Base-by-base conservation (phyloP, 192 early-diverging fungal genomes). In the Podila epigama region DNA sequence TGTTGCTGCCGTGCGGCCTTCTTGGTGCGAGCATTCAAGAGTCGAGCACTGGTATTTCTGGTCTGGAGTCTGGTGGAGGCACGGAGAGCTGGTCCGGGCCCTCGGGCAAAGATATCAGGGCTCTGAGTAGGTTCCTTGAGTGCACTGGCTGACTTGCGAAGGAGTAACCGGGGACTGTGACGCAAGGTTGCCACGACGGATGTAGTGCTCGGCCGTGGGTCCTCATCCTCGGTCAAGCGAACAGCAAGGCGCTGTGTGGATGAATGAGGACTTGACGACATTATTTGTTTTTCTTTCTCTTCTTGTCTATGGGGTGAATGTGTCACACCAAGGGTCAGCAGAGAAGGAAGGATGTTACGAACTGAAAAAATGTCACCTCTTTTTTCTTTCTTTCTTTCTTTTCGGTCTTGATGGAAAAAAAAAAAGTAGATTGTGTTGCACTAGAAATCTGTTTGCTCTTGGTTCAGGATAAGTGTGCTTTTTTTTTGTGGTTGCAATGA, bases 41-140 rank as follows among this genome's bases (percentile, higher is more conserved):
- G 28, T 33, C 52, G 61, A 9, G 65, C 66, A n/a, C 66, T 68
- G 18, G 66, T 50, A 32, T 77, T 77, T 50, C 73, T 77, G 56
- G 73, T 77, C 48, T 77, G 73, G 13, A 77, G 55, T 7, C 73
- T 51, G 35, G 73, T 77, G 5, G 73, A 77, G 0, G 73, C 66
- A 18, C 73, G 34, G 36, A 77, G 28, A n/a, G 73, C 51, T 29
- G 73, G 73, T 42, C 72, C 72, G 51, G 72, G 64, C 42, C 73
- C 73, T 68, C 73, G 52, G 22, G 73, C 73, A 68, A 77, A 77
- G 50, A 77, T 77, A 44, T 77, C 73, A 39, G 73, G 73, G 63
- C 73, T 77, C 51, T 77, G 73, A 5, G 59, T 54, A 12, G 73
- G 73, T 27, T 77, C 73, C 73, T 77, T 77, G 53, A 77, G 73